Evolutionary conservation across 2,329 filamentous ascomycete species (phyloP), one percentile per base, ranked within the genome.

Genomic region (Teratosphaeria gauchensis): DNA sequence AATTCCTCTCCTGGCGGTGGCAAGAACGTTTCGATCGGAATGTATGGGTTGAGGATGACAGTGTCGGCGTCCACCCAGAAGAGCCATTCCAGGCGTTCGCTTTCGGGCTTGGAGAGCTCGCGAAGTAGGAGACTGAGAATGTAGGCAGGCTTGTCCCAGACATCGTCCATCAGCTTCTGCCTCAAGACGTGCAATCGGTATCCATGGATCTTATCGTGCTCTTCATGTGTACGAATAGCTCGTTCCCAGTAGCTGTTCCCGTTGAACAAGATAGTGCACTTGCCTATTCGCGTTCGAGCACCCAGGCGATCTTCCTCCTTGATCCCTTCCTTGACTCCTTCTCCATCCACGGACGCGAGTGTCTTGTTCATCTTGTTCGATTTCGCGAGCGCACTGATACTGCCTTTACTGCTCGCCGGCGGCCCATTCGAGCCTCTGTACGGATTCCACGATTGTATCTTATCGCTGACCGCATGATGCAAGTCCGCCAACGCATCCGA

Each of bases 61-160:
- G 74, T 76, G 59, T 77, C 75, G n/a, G 73, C 73, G 56, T 77
- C 75, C 1, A 74, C 70, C 74, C 75, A 77, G 62, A 76, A 67
- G 5, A 77, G 65, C 75, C 75, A 77, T 56, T 77, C 71, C 12
- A 77, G 63, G 5, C 75, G 66, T 56, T 76, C 68, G 24, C 64
- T 67, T 12, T 69, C 67, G 0, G 74, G 73, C 60, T 75, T 75
- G 8, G 69, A 58, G 59, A 75, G 68, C 61, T 75, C 73, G 2
- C 68, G 64, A 56, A 76, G 66, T 9, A 77, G 63, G 5, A 77
- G 63, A 11, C 71, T 69, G 9, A 77, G 66, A 33, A 78, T 73
- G 60, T 77, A 77, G 1, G 74, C 77, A 2, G 72, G 71, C 57
- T 78, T 78, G 54, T 72, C 75, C 76, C 76, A 78, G 4, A 75